These are phyloP conservation scores for Ogataea naganishii DNA, from an alignment of 805 yeast genomes.

Conservation along the genomic window DNA sequence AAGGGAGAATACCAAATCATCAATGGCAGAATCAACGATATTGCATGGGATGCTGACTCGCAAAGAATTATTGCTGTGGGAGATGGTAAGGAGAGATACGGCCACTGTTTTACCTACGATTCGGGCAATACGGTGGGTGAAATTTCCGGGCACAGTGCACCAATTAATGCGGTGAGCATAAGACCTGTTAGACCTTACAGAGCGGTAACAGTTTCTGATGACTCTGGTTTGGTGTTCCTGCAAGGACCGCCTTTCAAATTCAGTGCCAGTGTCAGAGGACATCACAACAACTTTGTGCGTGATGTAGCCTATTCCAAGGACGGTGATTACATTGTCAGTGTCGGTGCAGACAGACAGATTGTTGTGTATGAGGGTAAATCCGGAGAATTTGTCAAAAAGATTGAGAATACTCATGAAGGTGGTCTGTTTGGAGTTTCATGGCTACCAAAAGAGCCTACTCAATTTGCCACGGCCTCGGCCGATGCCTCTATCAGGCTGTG, in stretches of 20 bases:
- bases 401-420: constrained; percentile 53
- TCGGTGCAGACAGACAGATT: constrained; percentile 75
- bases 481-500: constrained; percentile 69
- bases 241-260: constrained; percentile 95
- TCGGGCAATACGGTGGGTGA: constrained; percentile 97
- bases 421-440: constrained; percentile 77
- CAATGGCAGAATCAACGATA: constrained; percentile 70
- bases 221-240: constrained; percentile 72
- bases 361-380: constrained; percentile 80
- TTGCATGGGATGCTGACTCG: constrained; percentile 90
- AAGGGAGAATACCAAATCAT: constrained; percentile 74
- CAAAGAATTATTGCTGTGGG: constrained; percentile 89
- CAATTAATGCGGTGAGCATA: constrained; percentile 75
- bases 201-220: constrained; percentile 90
- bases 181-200: constrained; percentile 85
- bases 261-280: constrained; percentile 56
- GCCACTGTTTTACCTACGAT: constrained; percentile 89
- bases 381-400: constrained; percentile 59
- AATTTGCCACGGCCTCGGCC: constrained; percentile 76
- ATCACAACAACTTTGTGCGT: constrained; percentile 71
- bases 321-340: constrained; percentile 68
- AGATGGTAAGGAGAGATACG: constrained; percentile 83
- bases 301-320: constrained; percentile 79
- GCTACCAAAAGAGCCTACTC: constrained; percentile 40
- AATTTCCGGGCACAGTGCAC: constrained; percentile 83